Percentiles rank a stretch among this genome's conserved stretches.
phyloP scores from a whole-genome alignment of 768 basidiomycete genomes.

The Boletus eberwhitei region DNA sequence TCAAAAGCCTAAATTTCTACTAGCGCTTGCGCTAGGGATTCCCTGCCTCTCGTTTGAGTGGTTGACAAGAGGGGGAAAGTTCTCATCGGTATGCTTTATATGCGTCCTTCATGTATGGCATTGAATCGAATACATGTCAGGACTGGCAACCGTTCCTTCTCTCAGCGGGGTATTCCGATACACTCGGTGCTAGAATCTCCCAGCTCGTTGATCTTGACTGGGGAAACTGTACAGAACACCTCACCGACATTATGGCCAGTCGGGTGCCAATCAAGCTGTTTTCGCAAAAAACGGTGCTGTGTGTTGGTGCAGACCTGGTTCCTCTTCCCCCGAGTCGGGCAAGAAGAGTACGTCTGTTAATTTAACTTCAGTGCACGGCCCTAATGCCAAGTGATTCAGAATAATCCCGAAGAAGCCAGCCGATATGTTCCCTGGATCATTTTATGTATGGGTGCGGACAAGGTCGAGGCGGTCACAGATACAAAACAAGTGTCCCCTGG shows the following conservation, averaged over 20 bases:
- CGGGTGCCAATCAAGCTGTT: conserved; percentile 58
- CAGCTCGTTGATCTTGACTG: conserved; percentile 49
- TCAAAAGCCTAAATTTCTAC: conserved; percentile 76
- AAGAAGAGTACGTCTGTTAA: conserved; percentile 19
- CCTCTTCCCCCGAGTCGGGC: conserved; percentile 34
- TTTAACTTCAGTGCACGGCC: too few relatives aligned
- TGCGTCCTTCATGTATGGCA: conserved; percentile 1
- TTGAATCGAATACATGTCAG: conserved; percentile 23
- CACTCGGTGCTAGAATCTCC: conserved; percentile 40
- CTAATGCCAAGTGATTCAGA: conserved; percentile 17
- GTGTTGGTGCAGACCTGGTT: conserved; percentile 55
- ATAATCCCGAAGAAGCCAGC: conserved; percentile 33
- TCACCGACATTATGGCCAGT: conserved; percentile 59
- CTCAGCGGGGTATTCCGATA: conserved; percentile 45
- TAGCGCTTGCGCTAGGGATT: conserved; percentile 81
- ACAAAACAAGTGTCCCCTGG: conserved; percentile 29
- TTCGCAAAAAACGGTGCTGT: conserved; percentile 51
- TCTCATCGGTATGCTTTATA: conserved; percentile 23
- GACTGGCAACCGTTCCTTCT: conserved; percentile 67
- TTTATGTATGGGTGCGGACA: conserved; percentile 71
- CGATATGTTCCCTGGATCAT: conserved; percentile 62
- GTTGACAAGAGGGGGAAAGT: conserved; percentile 34
- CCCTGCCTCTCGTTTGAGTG: conserved; percentile 70
- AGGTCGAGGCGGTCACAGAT: conserved; percentile 64
- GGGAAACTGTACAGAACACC: conserved; percentile 47